Evolutionary conservation across 495 filamentous ascomycete species (phyloP), one percentile per base, ranked within the genome.

Genomic region (Neurospora africana): DNA sequence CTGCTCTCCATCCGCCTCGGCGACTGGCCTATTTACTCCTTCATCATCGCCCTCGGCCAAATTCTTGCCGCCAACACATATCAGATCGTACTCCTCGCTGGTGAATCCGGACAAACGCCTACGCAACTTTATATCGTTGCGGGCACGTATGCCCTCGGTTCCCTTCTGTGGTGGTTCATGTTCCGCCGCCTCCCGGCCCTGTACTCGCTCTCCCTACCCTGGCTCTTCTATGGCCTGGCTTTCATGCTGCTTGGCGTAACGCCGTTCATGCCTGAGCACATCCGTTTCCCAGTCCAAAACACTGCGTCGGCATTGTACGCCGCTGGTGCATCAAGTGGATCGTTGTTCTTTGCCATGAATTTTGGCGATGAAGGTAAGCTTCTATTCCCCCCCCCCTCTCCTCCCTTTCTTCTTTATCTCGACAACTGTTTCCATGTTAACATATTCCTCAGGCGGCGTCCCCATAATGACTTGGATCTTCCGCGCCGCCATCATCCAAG

Each of bases 1-100:
- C 67, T 77, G 0, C 72, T 77, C n/a, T 77, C 76, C 5, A 70
- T 77, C 39, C 76, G 76, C 35, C 15, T 76, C 67, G 87, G 83
- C 38, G 88, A 91, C 75, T 93, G 91, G 91, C 91, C 91, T 0
- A 74, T 92, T 5, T 93, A 93, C 79, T 87, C 89, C 5, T 82
- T 93, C 70, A 83, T 93, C 65, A 81, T 91, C 15, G 89, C 89
- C 38, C 83, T 92, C 77, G 89, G 89, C 2, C 89, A 91, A 77
- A 89, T 91, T 69, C 83, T 91, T 39, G 86, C 89, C 0, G 87
- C 88, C 36, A 91, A 91, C 76, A 89, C 87, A 4, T 89, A 90
- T 77, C 89, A 91, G 74, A 87, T 91, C 75, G 89, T 87, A 0
- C 83, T 91, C n/a, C 78, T 91, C 27, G 87, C 84, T 15, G 89